Evolutionary conservation across 1,284 basidiomycete genomes (phyloP), one percentile per base, ranked within the genome.

Genomic region (Cutaneotrichosporon sp.): DNA sequence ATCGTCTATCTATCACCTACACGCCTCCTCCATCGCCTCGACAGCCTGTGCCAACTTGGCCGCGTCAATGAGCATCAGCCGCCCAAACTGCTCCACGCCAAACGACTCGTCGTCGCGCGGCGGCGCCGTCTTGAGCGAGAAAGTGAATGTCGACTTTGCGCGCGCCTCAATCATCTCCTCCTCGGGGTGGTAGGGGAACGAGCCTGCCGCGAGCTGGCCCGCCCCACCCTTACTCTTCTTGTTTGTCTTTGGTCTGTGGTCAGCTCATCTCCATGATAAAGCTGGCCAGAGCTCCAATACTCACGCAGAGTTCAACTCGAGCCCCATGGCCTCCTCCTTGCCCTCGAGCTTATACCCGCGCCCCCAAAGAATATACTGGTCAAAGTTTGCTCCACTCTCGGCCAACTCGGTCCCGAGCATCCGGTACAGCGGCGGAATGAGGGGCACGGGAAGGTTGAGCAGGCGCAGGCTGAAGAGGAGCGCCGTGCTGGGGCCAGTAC

Each of bases 361-460:
- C 3, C 78, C 77, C 72, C 79, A 77, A n/a, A 81, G 59, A 9
- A 81, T 30, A 64, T 70, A 79, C 66, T 81, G 77, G 5, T 70
- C 73, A 60, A 78, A 77, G 13, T 64, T 42, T 14, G 73, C 61
- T 18, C 42, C 78, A 1, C 89, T 89, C 80, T 83, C 86, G 58
- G 86, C 82, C n/a, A 95, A 82, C 76, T 97, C 93, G 55, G 89
- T 87, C 0, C 83, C 81, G 26, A 97, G 83, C 89, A 96, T 92
- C 60, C 85, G 84, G 79, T 94, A 96, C 87, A 95, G 89, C 1
- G 91, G 92, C 13, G 92, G 89, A 21, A 94, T 85, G 49, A 93
- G 86, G 71, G 96, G 90, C 5, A 92, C 88, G 0, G 94, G 94
- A 86, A 97, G 92, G 77, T 97, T 97, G 72, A 95, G 85, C 62